Evolutionary conservation across 768 basidiomycete species (phyloP).

Genomic region (Tylopilus plumbeoviolaceoides): DNA sequence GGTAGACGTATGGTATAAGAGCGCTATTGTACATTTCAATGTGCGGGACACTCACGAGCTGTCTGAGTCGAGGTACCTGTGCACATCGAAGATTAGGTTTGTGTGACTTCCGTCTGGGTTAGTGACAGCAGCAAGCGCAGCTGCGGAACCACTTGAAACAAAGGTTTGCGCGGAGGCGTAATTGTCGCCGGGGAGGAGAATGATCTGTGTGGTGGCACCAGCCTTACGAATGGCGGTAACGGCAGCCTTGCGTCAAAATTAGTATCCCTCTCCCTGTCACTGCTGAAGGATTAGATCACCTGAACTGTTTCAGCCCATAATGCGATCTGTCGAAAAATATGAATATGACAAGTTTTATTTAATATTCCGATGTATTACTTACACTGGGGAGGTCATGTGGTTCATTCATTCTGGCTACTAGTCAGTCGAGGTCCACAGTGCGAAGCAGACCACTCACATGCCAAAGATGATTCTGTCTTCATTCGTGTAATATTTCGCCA

Average conservation of each 20-base stretch:
- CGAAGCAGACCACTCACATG: background rate
- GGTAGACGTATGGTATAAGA: background rate
- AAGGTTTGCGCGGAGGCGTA: slow-evolving; percentile 6
- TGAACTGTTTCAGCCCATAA: slow-evolving; percentile 10
- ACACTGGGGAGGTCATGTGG: slow-evolving; percentile 12
- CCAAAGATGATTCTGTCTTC: slow-evolving; percentile 8
- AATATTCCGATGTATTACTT: background rate
- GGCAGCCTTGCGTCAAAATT: slow-evolving; percentile 1
- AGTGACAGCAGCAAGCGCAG: slow-evolving; percentile 1
- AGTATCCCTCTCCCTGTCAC: background rate
- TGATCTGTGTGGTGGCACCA: slow-evolving; percentile 7
- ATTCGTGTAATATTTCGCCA: slow-evolving; percentile 2
- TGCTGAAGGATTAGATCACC: background rate
- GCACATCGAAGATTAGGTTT: slow-evolving; percentile 11
- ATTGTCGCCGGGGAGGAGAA: slow-evolving; percentile 10
- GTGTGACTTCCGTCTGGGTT: slow-evolving; percentile 10
- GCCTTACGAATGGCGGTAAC: slow-evolving; percentile 13
- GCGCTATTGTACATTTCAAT: background rate
- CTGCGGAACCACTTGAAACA: slow-evolving; percentile 8
- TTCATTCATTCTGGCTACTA: slow-evolving; percentile 12
- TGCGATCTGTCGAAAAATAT: background rate
- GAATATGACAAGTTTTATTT: background rate
- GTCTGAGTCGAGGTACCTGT: slow-evolving; percentile 14
- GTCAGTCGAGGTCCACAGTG: background rate
- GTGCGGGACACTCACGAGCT: slow-evolving; percentile 3